phyloP scores from a whole-genome alignment of 805 yeast species.

The Wickerhamiella spandovensis region DNA sequence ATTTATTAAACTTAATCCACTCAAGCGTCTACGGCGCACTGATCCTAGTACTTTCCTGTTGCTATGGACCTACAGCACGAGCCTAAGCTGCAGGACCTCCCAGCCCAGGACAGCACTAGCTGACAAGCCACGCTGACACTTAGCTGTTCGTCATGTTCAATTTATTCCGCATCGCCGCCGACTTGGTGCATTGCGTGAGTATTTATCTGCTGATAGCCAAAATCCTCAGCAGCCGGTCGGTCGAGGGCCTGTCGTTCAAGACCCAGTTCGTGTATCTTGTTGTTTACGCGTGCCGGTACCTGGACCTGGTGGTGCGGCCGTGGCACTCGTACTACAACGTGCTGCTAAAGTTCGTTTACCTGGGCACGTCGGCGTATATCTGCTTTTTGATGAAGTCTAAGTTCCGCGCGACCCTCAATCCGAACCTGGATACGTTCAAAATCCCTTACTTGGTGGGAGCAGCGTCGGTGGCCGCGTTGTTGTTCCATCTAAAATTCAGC shows the following conservation, averaged over 20 bases:
- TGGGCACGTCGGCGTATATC: constrained; percentile 61
- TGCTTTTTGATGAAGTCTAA: constrained; percentile 54
- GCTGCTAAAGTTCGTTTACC: constrained; percentile 68
- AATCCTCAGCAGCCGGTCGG: constrained; percentile 49
- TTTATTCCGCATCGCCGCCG: constrained; percentile 37
- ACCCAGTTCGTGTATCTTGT: constrained; percentile 69
- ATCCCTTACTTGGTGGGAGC: constrained; percentile 57
- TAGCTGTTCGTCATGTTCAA: constrained; percentile 14
- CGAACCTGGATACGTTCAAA: constrained; percentile 61
- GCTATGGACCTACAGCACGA: no score
- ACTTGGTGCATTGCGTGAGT: constrained; percentile 69
- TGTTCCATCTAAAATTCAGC: constrained; percentile 56
- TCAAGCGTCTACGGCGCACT: no score
- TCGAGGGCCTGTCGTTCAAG: constrained; percentile 76
- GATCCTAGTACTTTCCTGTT: no score
- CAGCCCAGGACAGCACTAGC: no score
- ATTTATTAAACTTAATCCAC: no score
- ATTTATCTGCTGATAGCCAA: constrained; percentile 63
- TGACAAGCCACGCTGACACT: no score
- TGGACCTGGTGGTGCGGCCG: constrained; percentile 38
- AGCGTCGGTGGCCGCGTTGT: constrained; percentile 39
- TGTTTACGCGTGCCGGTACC: constrained; percentile 62
- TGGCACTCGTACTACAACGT: constrained; percentile 54
- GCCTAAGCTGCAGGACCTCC: no score
- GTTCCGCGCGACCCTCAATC: constrained; percentile 43